These are phyloP conservation scores for Erodium moschatum DNA, from an alignment of 441 rosid species.

Conservation along the genomic window DNA sequence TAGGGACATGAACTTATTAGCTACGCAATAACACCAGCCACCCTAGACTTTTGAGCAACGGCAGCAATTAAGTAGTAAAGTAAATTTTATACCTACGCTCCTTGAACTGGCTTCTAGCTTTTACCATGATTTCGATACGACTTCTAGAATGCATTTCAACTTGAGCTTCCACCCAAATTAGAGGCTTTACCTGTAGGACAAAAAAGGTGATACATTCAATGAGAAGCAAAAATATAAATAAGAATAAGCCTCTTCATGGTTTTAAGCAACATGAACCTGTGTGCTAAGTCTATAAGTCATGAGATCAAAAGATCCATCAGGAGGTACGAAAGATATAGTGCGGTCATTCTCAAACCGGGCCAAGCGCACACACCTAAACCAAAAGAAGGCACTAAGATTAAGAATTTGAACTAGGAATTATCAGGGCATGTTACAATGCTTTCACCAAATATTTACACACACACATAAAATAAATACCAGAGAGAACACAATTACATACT, in stretches of 20 bases:
- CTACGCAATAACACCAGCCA: not conserved
- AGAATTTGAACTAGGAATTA: slow-evolving; percentile 11
- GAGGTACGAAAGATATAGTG: slow-evolving; percentile 86
- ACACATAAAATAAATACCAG: not conserved
- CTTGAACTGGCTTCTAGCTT: slow-evolving; percentile 97
- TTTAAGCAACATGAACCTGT: slow-evolving; percentile 37
- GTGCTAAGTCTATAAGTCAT: slow-evolving; percentile 91
- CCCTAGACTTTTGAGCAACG: not conserved
- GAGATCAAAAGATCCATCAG: slow-evolving; percentile 93
- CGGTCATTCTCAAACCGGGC: slow-evolving; percentile 90
- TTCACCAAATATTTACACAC: not conserved
- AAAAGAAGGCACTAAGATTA: slow-evolving; percentile 7
- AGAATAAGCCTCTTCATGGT: too few species aligned
- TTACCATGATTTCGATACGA: slow-evolving; percentile 83
- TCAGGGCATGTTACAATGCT: slow-evolving; percentile 11
- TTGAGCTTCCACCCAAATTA: slow-evolving; percentile 98
- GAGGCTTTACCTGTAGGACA: slow-evolving; percentile 72
- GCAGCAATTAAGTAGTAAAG: not conserved
- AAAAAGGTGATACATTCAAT: too few species aligned
- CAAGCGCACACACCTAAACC: slow-evolving; percentile 75
- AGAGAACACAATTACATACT: not conserved
- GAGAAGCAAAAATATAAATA: too few species aligned
- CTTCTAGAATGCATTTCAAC: slow-evolving; percentile 98
- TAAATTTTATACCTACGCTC: slow-evolving; percentile 65
- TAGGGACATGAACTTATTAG: not conserved